A percentile compares a stretch with the other conserved stretches of the same genome.
These are phyloP conservation scores for Backusella parvicylindrica DNA, from an alignment of 192 early-diverging fungal genomes.

Conservation along the genomic window DNA sequence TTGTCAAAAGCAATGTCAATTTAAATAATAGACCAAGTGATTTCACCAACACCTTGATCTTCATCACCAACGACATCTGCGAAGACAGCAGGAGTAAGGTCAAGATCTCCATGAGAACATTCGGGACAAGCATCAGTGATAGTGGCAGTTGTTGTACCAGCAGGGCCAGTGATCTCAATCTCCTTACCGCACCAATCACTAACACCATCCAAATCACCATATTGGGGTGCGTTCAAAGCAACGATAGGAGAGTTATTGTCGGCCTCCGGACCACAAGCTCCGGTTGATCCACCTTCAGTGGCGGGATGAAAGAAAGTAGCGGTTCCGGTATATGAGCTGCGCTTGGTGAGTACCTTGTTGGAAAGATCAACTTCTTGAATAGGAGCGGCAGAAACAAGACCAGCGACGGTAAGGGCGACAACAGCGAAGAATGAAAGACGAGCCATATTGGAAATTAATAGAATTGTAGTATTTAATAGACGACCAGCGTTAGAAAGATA, in stretches of 20 bases:
- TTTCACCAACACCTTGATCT: constrained; percentile 30
- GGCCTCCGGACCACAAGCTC: constrained; percentile 37
- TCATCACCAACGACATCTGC: constrained; percentile 28
- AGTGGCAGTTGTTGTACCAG: constrained; percentile 32
- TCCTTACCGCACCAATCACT: constrained; percentile 34
- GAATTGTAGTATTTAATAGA: not conserved
- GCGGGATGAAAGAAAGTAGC: constrained; percentile 44
- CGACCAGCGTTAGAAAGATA: not conserved
- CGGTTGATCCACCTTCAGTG: constrained; percentile 18
- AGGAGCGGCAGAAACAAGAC: constrained; percentile 3
- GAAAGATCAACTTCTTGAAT: not conserved
- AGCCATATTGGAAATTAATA: not conserved
- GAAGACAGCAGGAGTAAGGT: constrained; percentile 41
- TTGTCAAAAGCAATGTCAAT: not conserved
- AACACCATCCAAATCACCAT: constrained; percentile 20
- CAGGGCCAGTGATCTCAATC: constrained; percentile 26
- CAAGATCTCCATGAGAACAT: constrained; percentile 30
- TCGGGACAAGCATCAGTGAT: constrained; percentile 45
- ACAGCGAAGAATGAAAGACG: constrained; percentile 13
- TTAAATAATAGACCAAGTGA: constrained; percentile 27
- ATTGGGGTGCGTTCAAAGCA: constrained; percentile 31
- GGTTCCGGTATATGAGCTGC: constrained; percentile 12
- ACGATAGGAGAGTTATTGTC: constrained; percentile 39
- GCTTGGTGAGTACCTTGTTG: not conserved
- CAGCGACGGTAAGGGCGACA: constrained; percentile 1